Conservation (phyloP, 2,329 filamentous ascomycete genomes). For the Fusarium oligoseptatum region DNA sequence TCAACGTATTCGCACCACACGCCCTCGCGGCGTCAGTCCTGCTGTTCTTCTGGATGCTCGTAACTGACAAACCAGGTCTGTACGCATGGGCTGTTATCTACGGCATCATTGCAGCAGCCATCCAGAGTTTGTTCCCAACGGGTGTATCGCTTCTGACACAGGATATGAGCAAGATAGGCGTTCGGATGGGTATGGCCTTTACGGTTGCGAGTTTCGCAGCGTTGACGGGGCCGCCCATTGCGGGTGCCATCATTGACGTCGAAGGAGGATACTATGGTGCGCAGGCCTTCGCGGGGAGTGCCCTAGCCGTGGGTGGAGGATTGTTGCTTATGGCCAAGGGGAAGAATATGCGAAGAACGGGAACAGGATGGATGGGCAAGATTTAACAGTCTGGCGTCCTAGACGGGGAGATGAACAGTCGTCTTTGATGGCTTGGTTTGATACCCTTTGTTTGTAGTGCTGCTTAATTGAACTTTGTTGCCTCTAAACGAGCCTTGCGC, state of each 20-base stretch:
- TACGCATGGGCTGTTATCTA: slow-evolving; percentile 74
- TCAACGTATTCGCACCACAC: slow-evolving; percentile 71
- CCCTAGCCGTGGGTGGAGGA: slow-evolving; percentile 56
- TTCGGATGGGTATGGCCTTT: slow-evolving; percentile 71
- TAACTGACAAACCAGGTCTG: slow-evolving; percentile 62
- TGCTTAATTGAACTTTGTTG: background rate
- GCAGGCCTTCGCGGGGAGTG: slow-evolving; percentile 62
- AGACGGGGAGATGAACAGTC: background rate
- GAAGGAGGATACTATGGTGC: slow-evolving; percentile 62
- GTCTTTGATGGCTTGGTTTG: background rate
- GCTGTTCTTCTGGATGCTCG: slow-evolving; percentile 70
- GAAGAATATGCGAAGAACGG: slow-evolving; percentile 54
- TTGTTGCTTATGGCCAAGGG: slow-evolving; percentile 57
- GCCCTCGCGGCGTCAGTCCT: slow-evolving; percentile 57
- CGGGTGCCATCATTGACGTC: slow-evolving; percentile 61
- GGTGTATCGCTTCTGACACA: slow-evolving; percentile 66
- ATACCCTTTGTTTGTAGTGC: background rate
- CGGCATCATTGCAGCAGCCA: slow-evolving; percentile 71
- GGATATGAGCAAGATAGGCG: slow-evolving; percentile 65
- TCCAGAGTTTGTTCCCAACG: slow-evolving; percentile 76
- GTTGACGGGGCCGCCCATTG: slow-evolving; percentile 66
- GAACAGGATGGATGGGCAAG: slow-evolving; percentile 56
- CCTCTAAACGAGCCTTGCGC: background rate
- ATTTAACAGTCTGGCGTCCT: slow-evolving; percentile 42
- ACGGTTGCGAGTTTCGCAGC: slow-evolving; percentile 67